These are phyloP conservation scores for Epichloe glyceriae DNA, from an alignment of 2,329 filamentous ascomycete genomes.

Conservation along the genomic window DNA sequence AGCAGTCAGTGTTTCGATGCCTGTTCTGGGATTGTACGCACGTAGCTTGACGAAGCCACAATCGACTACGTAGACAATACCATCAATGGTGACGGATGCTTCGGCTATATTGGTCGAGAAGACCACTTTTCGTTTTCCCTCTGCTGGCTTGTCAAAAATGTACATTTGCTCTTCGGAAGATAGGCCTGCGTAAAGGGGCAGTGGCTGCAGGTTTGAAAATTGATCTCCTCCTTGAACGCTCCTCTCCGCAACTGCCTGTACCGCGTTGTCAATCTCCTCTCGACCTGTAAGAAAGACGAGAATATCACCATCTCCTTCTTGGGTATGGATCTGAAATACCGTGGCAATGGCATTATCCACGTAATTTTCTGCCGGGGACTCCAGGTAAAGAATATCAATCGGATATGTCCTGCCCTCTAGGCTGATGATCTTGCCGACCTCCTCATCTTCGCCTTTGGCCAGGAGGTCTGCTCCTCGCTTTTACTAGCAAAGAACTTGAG, in stretches of 20 bases:
- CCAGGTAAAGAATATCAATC: constrained; percentile 73
- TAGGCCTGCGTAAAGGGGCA: constrained; percentile 83
- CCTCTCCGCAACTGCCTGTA: constrained; percentile 68
- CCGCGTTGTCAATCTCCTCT: constrained; percentile 76
- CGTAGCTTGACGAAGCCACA: constrained; percentile 83
- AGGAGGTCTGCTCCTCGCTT: constrained; percentile 23
- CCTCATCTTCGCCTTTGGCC: constrained; percentile 12
- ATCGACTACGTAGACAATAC: constrained; percentile 84
- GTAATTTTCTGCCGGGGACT: constrained; percentile 71
- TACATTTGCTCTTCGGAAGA: constrained; percentile 89
- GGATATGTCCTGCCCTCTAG: constrained; percentile 81
- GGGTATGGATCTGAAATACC: constrained; percentile 74
- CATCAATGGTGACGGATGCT: constrained; percentile 87
- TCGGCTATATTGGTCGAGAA: constrained; percentile 94
- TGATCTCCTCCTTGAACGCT: constrained; percentile 40
- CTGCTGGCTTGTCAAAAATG: constrained; percentile 73
- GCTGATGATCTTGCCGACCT: constrained; percentile 50
- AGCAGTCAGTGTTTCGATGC: constrained; percentile 76
- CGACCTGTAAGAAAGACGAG: constrained; percentile 84
- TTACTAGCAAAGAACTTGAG: constrained; percentile 56
- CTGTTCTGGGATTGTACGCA: constrained; percentile 69
- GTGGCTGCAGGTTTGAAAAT: constrained; percentile 18
- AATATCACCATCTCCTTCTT: constrained; percentile 74
- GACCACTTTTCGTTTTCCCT: constrained; percentile 79
- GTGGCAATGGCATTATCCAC: constrained; percentile 71